These are phyloP conservation scores for Scenedesmus sp. DNA, from an alignment of 163 green algal genomes.

Conservation along the genomic window DNA sequence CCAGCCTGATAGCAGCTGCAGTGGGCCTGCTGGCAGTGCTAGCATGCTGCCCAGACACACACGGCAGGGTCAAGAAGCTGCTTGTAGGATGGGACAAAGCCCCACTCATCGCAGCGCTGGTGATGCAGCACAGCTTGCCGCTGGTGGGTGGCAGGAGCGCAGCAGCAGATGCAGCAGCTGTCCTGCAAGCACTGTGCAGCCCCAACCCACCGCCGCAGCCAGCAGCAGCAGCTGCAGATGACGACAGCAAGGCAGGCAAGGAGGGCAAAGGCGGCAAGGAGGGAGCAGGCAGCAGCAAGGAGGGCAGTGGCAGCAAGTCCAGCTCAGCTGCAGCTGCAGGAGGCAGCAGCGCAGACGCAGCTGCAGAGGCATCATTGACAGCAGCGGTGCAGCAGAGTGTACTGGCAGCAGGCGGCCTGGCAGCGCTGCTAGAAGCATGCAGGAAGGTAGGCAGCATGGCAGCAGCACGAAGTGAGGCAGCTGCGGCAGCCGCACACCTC, in stretches of 20 bases:
- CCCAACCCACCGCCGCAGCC: not conserved
- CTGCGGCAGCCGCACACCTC: not conserved
- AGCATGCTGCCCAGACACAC: not conserved
- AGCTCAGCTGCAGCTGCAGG: not conserved
- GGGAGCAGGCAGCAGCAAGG: not conserved
- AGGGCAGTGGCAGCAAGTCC: not conserved
- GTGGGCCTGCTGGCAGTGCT: not conserved
- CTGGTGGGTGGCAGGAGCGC: constrained; percentile 28
- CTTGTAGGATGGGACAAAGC: constrained; percentile 10
- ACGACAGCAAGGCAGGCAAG: not conserved
- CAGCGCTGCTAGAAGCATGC: constrained; percentile 5
- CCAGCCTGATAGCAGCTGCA: constrained; percentile 11
- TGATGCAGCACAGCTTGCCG: not conserved
- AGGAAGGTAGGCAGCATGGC: not conserved
- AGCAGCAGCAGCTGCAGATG: constrained; percentile 14
- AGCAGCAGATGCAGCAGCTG: constrained; percentile 19
- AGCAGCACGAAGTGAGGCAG: not conserved
- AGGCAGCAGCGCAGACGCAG: not conserved
- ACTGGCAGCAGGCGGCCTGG: constrained; percentile 16
- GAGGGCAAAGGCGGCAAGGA: not conserved
- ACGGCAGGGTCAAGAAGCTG: constrained; percentile 4
- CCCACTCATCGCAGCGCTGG: not conserved
- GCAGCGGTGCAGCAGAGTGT: constrained; percentile 27
- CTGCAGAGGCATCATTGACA: constrained; percentile 9
- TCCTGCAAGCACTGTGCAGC: constrained; percentile 7